Base-by-base conservation (phyloP, 441 rosid genomes). In the Populus tomentosa region DNA sequence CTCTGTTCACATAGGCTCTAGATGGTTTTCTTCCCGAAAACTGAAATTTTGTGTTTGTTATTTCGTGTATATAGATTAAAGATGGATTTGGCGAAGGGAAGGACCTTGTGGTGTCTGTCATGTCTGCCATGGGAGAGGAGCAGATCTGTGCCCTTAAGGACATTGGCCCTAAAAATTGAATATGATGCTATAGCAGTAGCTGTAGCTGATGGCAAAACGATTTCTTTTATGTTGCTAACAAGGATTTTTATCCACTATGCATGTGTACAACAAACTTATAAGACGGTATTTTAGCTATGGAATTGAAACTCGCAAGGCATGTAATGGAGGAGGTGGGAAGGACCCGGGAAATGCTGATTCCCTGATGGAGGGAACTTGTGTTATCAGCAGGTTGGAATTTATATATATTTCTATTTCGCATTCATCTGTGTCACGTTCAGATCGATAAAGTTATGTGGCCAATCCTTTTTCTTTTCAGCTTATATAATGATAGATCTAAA, bases 111-210 rank as follows among this genome's bases (percentile, higher is more conserved):
- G 94, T 94, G 77, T 69, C 90, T 63, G 97, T 94, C 56, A 92
- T 92, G 98, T 89, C 89, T 74, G 79, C 98, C 8, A 94, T 94
- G 97, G 98, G 98, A 68, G 95, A 94, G 82, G 98, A 94, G 85
- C 98, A 91, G 89, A 92, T 94, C 78, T 88, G 91, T 80, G 89
- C 90, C 62, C 84, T 93, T 21, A 87, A 90, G 87, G 96, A 91
- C 82, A 89, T 92, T 78, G 97, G 97, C 70, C 91, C 98, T 16
- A 94, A 89, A 82, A 79, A 75, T 16, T 90, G 85, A 80, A 76
- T 24, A 81, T 81, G 79, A 73, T 78, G 85, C 80, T 78, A 23
- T 81, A 70, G 84, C 80, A 38, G 69, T 72, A 26, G 79, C 80
- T 71, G 42, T 80, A 26, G 84, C 67, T 80, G 84, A 82, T 83